Base-by-base conservation (phyloP, 2,329 filamentous ascomycete genomes). In the Myriosclerotinia duriaeana region DNA sequence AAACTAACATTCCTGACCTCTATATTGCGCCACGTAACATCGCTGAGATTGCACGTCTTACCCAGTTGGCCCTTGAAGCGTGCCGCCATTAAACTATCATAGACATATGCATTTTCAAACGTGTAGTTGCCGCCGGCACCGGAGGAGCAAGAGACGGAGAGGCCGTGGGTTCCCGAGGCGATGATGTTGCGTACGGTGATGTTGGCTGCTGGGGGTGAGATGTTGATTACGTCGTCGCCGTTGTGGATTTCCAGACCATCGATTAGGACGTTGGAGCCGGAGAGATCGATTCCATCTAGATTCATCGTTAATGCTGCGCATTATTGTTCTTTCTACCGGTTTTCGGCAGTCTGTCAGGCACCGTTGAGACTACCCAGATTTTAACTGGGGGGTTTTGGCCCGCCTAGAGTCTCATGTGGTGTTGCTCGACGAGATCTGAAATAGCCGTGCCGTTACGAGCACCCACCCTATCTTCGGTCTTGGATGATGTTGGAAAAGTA, bases 171-270 rank as follows among this genome's bases (percentile, higher is more conserved):
- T 6, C 55, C 55, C 1, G 64, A 65, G 20, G 64, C 55, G 55
- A 65, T 38, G 36, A 65, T 7, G 1, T 65, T 61, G 54, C 64
- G 64, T 7, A 65, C 44, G 2, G 53, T 65, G 20, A 65, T 53
- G 22, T 65, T 65, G 17, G 40, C n/a, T 1, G 62, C 20, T 1
- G 62, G 62, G 6, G 62, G 62, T 1, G 42, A 59, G 9, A 65
- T 8, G 34, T 65, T 65, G n/a, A 65, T 65, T n/a, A 59, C 34
- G 20, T 58, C 62, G 15, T 65, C 62, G 17, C 62, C 62, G 22
- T 65, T 65, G 42, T 65, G 62, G 36, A 65, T 58, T 46, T 65
- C 64, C 38, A 65, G 22, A 8, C 50, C 53, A 17, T 60, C 64
- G 20, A 65, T 65, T 1, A 65, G 46, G 20, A 61, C 64, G 30